These are phyloP conservation scores for Tremella mesenterica DNA, from an alignment of 768 basidiomycete species.

Conservation along the genomic window DNA sequence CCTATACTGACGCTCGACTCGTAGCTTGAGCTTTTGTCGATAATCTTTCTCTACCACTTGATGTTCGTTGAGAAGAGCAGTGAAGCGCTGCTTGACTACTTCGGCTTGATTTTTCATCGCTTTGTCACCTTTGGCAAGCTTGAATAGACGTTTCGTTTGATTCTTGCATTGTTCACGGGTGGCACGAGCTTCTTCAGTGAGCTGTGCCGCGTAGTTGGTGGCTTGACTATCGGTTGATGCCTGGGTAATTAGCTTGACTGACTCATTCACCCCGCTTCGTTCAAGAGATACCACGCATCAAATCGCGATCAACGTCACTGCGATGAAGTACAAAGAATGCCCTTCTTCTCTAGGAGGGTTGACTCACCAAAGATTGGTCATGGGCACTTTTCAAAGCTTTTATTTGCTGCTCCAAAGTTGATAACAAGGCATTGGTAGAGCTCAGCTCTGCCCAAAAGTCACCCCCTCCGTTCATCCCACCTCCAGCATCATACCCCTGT, in stretches of 20 bases:
- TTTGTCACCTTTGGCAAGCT: constrained; percentile 44
- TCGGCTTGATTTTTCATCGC: constrained; percentile 45
- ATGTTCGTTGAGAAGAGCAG: constrained; percentile 47
- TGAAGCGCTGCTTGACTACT: constrained; percentile 47
- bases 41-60: constrained; percentile 48
- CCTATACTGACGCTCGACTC: constrained; percentile 49
- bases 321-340: too few species aligned
- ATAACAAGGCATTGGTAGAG: constrained; percentile 26
- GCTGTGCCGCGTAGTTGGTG: constrained; percentile 31
- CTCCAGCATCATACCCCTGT: constrained; percentile 33
- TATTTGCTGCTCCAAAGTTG: constrained; percentile 41
- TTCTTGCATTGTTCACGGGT: constrained; percentile 45
- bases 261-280: too few species aligned
- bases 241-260: constrained; percentile 47
- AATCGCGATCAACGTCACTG: too few species aligned
- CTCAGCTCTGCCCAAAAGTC: constrained; percentile 41
- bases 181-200: constrained; percentile 38
- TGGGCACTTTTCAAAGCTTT: constrained; percentile 40
- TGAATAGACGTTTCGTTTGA: constrained; percentile 46
- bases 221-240: constrained; percentile 58
- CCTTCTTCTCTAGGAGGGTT: too few species aligned
- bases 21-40: constrained; percentile 48
- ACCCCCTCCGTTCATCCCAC: constrained; percentile 13
- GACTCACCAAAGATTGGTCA: constrained; percentile 37
- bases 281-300: too few species aligned